Conservation (phyloP, 805 yeast genomes). For the Metschnikowia lochheadii region DNA sequence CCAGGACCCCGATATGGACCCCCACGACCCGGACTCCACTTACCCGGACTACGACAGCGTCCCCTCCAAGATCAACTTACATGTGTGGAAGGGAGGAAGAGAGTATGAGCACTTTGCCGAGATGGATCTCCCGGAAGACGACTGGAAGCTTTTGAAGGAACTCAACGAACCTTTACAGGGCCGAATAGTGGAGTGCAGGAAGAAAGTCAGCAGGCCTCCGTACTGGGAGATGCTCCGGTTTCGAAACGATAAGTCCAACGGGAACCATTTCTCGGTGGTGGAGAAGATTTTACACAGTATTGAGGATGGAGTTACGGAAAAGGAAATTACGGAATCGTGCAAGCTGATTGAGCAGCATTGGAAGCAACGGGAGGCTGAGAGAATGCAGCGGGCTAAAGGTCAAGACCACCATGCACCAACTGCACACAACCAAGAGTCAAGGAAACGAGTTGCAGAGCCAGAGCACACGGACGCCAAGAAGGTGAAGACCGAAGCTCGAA, state of each 20-base stretch:
- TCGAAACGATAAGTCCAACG: constrained; percentile 88
- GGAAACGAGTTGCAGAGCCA: constrained; percentile 7
- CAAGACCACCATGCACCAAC: constrained; percentile 6
- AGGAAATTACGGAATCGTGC: constrained; percentile 62
- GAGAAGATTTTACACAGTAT: constrained; percentile 80
- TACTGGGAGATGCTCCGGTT: constrained; percentile 84
- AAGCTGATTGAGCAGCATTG: constrained; percentile 55
- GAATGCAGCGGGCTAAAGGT: constrained; percentile 20
- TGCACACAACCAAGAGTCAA: constrained; percentile 7
- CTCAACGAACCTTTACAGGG: constrained; percentile 82
- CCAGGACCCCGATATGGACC: constrained; percentile 61
- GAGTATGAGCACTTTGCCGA: constrained; percentile 64
- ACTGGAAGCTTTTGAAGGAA: constrained; percentile 74
- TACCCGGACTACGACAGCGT: constrained; percentile 78
- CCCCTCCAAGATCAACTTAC: constrained; percentile 59
- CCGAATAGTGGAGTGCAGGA: constrained; percentile 80
- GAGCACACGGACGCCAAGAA: constrained; percentile 5
- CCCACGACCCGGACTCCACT: constrained; percentile 63
- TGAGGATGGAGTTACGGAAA: constrained; percentile 76
- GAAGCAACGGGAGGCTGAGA: constrained; percentile 52
- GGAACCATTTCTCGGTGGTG: constrained; percentile 79
- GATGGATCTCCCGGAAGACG: constrained; percentile 58
- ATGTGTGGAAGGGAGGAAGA: constrained; percentile 72
- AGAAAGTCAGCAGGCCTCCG: constrained; percentile 50
- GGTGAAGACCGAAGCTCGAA: constrained; percentile 5